These are phyloP conservation scores for Hypoxylon sp. DNA, from an alignment of 2,329 filamentous ascomycete genomes.

Conservation along the genomic window DNA sequence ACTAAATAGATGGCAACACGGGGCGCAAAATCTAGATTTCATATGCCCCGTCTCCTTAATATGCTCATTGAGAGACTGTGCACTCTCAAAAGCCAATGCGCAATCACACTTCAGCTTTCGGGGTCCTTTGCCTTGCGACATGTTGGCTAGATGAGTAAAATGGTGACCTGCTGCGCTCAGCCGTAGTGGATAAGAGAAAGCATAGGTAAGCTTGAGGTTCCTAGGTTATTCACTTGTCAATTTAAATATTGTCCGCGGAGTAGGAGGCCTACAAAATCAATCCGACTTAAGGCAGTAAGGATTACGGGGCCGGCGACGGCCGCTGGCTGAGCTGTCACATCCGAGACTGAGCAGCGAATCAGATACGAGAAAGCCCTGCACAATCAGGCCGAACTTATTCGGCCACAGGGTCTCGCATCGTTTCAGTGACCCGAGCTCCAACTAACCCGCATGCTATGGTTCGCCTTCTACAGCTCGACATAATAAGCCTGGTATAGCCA, in stretches of 20 bases:
- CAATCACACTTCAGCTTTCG: constrained; percentile 31
- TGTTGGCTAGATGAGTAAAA: neutral
- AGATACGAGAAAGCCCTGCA: neutral
- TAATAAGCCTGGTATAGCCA: neutral
- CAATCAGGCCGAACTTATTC: neutral
- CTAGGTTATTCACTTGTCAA: neutral
- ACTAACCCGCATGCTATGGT: neutral
- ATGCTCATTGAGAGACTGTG: constrained; percentile 15
- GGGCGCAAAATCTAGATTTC: constrained; percentile 25
- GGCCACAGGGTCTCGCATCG: neutral
- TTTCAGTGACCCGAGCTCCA: neutral
- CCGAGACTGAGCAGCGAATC: constrained; percentile 9
- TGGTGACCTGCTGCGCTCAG: neutral
- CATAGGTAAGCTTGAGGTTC: neutral
- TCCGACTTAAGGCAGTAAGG: constrained; percentile 19
- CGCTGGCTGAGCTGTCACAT: constrained; percentile 22
- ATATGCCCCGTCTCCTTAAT: constrained; percentile 35
- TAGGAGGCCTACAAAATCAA: constrained; percentile 25
- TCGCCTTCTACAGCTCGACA: neutral
- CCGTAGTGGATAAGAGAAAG: neutral
- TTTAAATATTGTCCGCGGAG: constrained; percentile 10
- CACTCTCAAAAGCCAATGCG: constrained; percentile 14
- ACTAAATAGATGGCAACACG: constrained; percentile 21
- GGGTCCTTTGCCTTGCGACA: constrained; percentile 15
- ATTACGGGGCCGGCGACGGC: neutral